Evolutionary conservation across 495 filamentous ascomycete genomes (phyloP).

Genomic region (Sabuloglossum arenarium): DNA sequence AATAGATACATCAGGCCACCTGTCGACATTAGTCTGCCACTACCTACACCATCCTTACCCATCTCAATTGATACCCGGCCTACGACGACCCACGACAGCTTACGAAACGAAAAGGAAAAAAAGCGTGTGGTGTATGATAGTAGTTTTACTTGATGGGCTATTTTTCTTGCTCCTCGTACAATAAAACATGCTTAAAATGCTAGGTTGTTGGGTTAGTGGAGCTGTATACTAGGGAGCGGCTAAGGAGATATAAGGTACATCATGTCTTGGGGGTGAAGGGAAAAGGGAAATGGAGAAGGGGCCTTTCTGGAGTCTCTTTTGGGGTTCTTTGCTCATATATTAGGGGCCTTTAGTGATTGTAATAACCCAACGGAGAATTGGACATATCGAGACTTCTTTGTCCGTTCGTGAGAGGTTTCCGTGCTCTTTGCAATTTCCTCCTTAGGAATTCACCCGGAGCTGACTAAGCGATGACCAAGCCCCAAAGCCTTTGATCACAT

Average conservation of each 20-base stretch:
- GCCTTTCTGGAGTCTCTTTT: background rate
- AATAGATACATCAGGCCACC: background rate
- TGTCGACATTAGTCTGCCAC: background rate
- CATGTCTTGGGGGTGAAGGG: background rate
- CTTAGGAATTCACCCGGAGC: too few relatives aligned
- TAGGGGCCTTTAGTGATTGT: background rate
- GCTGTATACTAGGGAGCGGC: too few relatives aligned
- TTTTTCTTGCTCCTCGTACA: background rate
- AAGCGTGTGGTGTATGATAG: background rate
- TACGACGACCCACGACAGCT: background rate
- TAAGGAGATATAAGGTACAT: background rate
- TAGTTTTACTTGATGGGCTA: background rate
- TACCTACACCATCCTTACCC: too few relatives aligned
- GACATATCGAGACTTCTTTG: background rate
- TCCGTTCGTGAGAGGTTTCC: too few relatives aligned
- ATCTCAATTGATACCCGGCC: background rate
- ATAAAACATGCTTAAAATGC: too few relatives aligned
- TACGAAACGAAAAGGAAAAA: background rate
- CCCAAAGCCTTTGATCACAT: background rate
- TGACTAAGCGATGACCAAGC: background rate
- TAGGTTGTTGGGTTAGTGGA: too few relatives aligned
- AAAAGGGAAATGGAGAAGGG: background rate
- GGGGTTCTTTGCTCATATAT: background rate
- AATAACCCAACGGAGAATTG: background rate
- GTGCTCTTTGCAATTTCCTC: too few relatives aligned